phyloP scores from a whole-genome alignment of 2,329 filamentous ascomycete genomes.

The Hypomyces perniciosus region DNA sequence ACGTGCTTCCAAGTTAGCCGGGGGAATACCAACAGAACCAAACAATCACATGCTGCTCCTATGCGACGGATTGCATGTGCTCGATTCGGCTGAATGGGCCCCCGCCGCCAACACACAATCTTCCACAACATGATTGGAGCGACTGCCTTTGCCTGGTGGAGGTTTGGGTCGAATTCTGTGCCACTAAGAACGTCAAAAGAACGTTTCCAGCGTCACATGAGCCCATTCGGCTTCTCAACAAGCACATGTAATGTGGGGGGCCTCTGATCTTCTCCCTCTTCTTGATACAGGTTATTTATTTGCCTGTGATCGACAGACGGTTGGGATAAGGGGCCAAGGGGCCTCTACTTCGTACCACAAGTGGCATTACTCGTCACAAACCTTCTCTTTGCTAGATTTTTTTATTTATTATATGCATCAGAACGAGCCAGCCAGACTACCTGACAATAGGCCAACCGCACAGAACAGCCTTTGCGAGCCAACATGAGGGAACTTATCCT shows the following conservation, averaged over 20 bases:
- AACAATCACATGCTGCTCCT: not conserved
- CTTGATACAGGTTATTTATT: too few species aligned
- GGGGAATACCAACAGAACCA: not conserved
- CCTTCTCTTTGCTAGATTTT: too few species aligned
- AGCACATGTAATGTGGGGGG: not conserved
- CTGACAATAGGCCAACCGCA: not conserved
- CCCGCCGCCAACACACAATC: not conserved
- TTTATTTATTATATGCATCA: not conserved
- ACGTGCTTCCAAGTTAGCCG: not conserved
- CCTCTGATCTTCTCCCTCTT: not conserved
- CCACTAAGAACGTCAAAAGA: slow-evolving; percentile 4
- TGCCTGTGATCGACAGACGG: too few species aligned
- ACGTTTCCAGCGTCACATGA: not conserved
- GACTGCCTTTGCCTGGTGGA: not conserved
- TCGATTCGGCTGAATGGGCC: not conserved
- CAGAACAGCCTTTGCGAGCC: too few species aligned
- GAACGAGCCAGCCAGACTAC: not conserved
- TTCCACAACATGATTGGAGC: slow-evolving; percentile 2
- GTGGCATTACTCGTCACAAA: too few species aligned
- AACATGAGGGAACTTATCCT: slow-evolving; percentile 1
- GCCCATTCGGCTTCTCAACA: not conserved
- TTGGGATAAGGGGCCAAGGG: too few species aligned
- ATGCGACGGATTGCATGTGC: not conserved
- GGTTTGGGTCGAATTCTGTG: slow-evolving; percentile 2
- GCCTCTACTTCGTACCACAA: too few species aligned